Evolutionary conservation across 768 basidiomycete genomes (phyloP).

Genomic region (Boletus rufocinnamomeus): DNA sequence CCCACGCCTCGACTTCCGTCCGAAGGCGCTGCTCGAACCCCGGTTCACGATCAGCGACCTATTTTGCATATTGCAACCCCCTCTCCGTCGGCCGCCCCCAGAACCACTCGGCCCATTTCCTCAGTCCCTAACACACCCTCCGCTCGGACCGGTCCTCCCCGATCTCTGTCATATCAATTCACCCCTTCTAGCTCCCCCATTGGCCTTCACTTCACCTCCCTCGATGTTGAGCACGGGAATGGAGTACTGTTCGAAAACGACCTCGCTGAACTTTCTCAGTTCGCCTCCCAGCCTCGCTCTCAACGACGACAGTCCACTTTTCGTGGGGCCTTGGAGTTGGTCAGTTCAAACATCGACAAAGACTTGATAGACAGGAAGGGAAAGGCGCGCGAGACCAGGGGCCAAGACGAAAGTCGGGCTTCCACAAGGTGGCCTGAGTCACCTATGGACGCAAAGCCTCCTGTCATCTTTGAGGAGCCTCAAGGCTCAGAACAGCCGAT

Average conservation of each 20-base stretch:
- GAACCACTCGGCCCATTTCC: slow-evolving; percentile 5
- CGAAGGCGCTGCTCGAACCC: not conserved
- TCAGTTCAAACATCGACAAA: slow-evolving; percentile 34
- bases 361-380: slow-evolving; percentile 52
- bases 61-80: slow-evolving; percentile 17
- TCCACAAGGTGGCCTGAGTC: slow-evolving; percentile 58
- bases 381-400: slow-evolving; percentile 50
- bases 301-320: slow-evolving; percentile 46
- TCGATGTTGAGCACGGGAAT: slow-evolving; percentile 31
- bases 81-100: slow-evolving; percentile 7
- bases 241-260: slow-evolving; percentile 32
- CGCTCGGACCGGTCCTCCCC: slow-evolving; percentile 69
- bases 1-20: not conserved
- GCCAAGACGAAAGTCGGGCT: slow-evolving; percentile 54
- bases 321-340: slow-evolving; percentile 61
- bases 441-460: slow-evolving; percentile 48
- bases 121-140: slow-evolving; percentile 50
- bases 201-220: slow-evolving; percentile 30
- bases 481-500: slow-evolving; percentile 22
- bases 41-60: slow-evolving; percentile 14
- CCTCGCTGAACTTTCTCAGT: slow-evolving; percentile 36
- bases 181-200: slow-evolving; percentile 46
- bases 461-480: slow-evolving; percentile 33
- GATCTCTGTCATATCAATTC: slow-evolving; percentile 69
- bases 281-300: slow-evolving; percentile 33